Conservation (phyloP, 495 filamentous ascomycete genomes). For the Lasiosphaeris hirsuta region DNA sequence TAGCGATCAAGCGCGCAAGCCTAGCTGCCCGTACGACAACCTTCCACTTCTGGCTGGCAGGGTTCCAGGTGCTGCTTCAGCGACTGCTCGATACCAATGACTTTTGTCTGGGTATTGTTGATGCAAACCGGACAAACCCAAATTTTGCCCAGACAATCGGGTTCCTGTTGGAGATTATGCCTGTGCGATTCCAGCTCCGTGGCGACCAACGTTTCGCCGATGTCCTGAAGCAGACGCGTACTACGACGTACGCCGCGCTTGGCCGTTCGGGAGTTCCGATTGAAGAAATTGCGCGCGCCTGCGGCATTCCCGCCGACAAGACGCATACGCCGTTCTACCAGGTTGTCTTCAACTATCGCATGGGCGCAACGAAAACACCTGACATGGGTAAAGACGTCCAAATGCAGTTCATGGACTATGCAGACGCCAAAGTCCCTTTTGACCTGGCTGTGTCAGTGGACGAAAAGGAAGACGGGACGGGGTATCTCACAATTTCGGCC, state of each 20-base stretch:
- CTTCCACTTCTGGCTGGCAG: conserved; percentile 9
- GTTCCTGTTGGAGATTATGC: not conserved
- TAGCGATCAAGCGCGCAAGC: not conserved
- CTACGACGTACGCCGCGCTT: not conserved
- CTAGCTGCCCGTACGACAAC: not conserved
- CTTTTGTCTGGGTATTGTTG: not conserved
- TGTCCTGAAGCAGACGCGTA: not conserved
- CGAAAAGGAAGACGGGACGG: no score
- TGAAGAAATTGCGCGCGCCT: not conserved
- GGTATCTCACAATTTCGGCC: no score
- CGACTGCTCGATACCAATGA: not conserved
- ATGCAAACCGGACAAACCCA: not conserved
- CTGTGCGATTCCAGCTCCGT: not conserved
- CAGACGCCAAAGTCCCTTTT: no score
- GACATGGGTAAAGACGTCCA: no score
- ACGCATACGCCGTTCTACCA: conserved; percentile 26
- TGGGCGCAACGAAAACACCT: conserved; percentile 11
- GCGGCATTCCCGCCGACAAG: conserved; percentile 2
- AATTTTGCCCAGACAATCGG: not conserved
- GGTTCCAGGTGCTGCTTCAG: not conserved
- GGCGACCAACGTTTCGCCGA: not conserved
- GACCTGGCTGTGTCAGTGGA: no score
- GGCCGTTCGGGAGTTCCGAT: not conserved
- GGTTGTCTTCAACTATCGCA: conserved; percentile 24
- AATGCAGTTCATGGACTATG: no score